phyloP scores from a whole-genome alignment of 495 filamentous ascomycete genomes.

The Oidiodendron maius region DNA sequence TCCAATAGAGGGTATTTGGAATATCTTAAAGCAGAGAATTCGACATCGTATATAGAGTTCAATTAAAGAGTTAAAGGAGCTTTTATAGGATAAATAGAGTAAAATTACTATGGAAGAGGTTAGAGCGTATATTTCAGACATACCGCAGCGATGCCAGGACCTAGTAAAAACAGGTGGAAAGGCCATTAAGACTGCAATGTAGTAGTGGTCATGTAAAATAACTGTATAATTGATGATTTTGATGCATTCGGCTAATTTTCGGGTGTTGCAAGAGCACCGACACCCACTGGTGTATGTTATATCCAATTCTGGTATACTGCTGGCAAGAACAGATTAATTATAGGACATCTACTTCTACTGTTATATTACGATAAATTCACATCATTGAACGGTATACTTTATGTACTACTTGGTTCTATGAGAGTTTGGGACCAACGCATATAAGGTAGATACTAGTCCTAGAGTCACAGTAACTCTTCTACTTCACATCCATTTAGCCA shows the following conservation, averaged over 20 bases:
- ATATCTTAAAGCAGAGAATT: slow-evolving; percentile 6
- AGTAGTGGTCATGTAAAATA: background rate
- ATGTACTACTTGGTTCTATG: no score
- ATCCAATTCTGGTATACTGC: no score
- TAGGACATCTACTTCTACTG: no score
- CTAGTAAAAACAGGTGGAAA: slow-evolving; percentile 5
- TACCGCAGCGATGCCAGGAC: slow-evolving; percentile 1
- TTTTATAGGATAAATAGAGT: slow-evolving; percentile 6
- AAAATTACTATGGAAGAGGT: slow-evolving; percentile 8
- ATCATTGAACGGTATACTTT: no score
- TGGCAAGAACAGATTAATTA: no score
- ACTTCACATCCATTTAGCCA: no score
- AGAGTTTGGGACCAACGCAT: no score
- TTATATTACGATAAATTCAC: no score
- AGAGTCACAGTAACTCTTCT: no score
- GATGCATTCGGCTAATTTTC: background rate
- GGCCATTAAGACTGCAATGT: slow-evolving; percentile 7
- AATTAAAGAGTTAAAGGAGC: slow-evolving; percentile 1
- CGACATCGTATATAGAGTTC: background rate
- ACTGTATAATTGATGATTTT: background rate
- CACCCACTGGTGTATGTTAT: background rate
- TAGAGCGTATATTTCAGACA: slow-evolving; percentile 1
- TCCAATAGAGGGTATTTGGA: no score
- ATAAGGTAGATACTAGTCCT: no score
- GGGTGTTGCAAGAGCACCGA: background rate